Evolutionary conservation across 345 rosid species (phyloP).

Genomic region (Erysimum cheiranthoides): DNA sequence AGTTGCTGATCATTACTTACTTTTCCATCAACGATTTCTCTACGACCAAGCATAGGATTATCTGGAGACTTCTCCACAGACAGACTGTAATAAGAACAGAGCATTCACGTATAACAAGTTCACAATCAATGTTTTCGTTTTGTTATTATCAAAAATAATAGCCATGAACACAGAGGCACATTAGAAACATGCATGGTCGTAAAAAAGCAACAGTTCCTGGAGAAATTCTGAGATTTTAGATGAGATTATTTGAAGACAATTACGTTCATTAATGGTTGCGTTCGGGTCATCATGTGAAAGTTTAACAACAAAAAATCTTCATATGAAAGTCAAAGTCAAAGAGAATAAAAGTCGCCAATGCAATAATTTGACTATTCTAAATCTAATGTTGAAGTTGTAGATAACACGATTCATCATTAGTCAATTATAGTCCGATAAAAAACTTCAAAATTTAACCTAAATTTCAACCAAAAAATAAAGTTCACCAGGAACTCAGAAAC

Average conservation of each 20-base stretch:
- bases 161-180: constrained; percentile 2
- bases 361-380: constrained; percentile 15
- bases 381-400: not conserved
- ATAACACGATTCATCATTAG: not conserved
- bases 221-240: not conserved
- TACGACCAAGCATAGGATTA: constrained; percentile 84
- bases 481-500: no score
- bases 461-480: not conserved
- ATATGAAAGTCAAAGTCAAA: constrained; percentile 6
- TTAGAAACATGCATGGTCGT: not conserved
- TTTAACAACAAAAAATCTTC: not conserved
- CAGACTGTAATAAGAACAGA: constrained; percentile 35
- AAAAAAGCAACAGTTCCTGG: not conserved
- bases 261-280: not conserved
- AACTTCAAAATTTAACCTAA: not conserved
- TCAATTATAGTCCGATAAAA: no score
- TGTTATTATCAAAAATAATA: not conserved
- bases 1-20: constrained; percentile 48
- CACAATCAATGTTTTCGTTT: not conserved
- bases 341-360: not conserved
- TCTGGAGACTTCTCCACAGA: constrained; percentile 76
- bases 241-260: not conserved
- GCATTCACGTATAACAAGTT: not conserved
- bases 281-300: no score
- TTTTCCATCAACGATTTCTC: constrained; percentile 79